These are phyloP conservation scores for Cymbopogon citratus DNA, from an alignment of 176 grass and related monocot genomes.

Conservation along the genomic window DNA sequence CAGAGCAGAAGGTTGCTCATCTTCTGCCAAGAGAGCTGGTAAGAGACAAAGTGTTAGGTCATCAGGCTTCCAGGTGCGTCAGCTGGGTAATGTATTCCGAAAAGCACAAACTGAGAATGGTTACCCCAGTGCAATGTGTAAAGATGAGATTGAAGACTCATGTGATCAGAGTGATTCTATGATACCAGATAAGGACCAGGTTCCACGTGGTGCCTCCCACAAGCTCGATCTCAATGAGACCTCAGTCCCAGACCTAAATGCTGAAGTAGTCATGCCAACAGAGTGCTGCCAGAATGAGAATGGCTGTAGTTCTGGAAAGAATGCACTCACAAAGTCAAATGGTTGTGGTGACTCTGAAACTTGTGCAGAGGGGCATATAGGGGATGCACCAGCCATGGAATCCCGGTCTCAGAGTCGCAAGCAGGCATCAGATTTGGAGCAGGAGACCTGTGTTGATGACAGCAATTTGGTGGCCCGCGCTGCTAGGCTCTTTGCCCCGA, in stretches of 20 bases:
- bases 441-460: slow-evolving; percentile 47
- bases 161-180: slow-evolving; percentile 60
- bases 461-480: slow-evolving; percentile 37
- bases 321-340: slow-evolving; percentile 42
- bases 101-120: slow-evolving; percentile 64
- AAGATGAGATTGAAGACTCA: slow-evolving; percentile 70
- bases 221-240: slow-evolving; percentile 66
- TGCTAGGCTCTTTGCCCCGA: slow-evolving; percentile 42
- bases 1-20: slow-evolving; percentile 46
- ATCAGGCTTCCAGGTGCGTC: slow-evolving; percentile 78
- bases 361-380: slow-evolving; percentile 33
- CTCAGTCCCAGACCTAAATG: slow-evolving; percentile 82
- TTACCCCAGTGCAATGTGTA: slow-evolving; percentile 46
- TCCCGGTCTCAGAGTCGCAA: slow-evolving; percentile 52
- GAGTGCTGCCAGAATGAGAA: slow-evolving; percentile 56
- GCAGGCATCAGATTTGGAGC: slow-evolving; percentile 43
- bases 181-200: slow-evolving; percentile 38
- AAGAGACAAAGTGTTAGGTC: slow-evolving; percentile 37
- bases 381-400: slow-evolving; percentile 50
- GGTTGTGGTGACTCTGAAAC: slow-evolving; percentile 52
- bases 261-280: slow-evolving; percentile 57
- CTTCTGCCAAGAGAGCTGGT: slow-evolving; percentile 45
- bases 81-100: slow-evolving; percentile 64
- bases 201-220: slow-evolving; percentile 27
- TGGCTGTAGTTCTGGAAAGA: slow-evolving; percentile 50